Base-by-base conservation (phyloP, 352 stramenopile species). In the Globisporangium sylvaticum region DNA sequence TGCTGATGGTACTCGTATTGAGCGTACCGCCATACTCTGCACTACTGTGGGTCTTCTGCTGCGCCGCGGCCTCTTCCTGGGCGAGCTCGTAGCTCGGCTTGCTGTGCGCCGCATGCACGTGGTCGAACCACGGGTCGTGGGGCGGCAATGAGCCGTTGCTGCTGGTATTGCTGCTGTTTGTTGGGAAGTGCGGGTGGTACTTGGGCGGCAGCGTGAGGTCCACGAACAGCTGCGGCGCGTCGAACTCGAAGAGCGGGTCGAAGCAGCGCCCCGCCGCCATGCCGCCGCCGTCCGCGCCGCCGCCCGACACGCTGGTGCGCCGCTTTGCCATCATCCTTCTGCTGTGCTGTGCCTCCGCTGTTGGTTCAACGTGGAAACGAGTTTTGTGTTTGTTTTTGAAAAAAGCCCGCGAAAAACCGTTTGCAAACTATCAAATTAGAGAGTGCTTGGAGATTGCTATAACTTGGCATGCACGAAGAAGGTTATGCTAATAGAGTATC, bases 221-320 rank as follows among this genome's bases (percentile, higher is more conserved):
- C 24, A 72, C 53, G 58, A 83, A 91, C 39, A 69, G 64, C 61
- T 84, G 78, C 53, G 85, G 78, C 42, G 79, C 83, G 65, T 91
- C 85, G 59, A 93, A 93, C 75, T 90, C 85, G 71, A 91, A 93
- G 18, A 90, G 74, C 56, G 76, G 62, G 68, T 91, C 82, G 10
- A 92, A 62, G 57, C 20, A 29, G 46, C 46, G 46, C 46, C 7
- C 46, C 22, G 46, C 46, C 46, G 7, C 46, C 31, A 37, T 52
- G 48, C 61, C 22, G 44, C 42, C 42, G 50, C 44, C 29, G 14
- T 14, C 34, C 6, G 8, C 62, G 32, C 29, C 15, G 20, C 22
- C 20, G 53, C 27, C 48, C 20, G 62, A 67, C 20, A 68, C 56
- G 64, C 64, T 68, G 31, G 31, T 34, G 2, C 56, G 42, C 22